Percentiles rank a stretch among this genome's conserved stretches.
Evolutionary conservation across 768 basidiomycete species (phyloP).

Genomic region (Boletus fagicola): DNA sequence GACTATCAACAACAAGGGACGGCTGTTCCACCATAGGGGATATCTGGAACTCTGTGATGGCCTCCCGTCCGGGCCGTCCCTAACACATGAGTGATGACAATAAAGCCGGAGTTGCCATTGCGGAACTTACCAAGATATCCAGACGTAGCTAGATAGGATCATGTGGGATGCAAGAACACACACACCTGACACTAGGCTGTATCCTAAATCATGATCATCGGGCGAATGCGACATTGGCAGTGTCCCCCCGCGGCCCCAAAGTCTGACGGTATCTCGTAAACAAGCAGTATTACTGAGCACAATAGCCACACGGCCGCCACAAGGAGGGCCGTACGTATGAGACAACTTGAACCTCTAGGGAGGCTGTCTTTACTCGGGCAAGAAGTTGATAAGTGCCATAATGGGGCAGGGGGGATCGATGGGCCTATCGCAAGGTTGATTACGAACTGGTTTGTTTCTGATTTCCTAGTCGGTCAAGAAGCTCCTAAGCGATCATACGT

Average conservation of each 20-base stretch:
- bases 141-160: neutral
- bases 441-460: neutral
- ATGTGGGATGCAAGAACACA: neutral
- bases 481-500: neutral
- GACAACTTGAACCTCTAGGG: neutral
- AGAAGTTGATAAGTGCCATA: neutral
- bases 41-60: neutral
- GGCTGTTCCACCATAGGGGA: neutral
- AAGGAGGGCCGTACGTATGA: conserved; percentile 6
- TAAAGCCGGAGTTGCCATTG: neutral
- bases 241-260: neutral
- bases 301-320: conserved; percentile 9
- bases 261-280: neutral
- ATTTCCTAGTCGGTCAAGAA: conserved; percentile 4
- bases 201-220: neutral
- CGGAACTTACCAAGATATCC: neutral
- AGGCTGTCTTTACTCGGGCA: neutral
- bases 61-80: neutral
- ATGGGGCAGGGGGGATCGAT: neutral
- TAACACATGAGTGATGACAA: neutral
- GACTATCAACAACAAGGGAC: neutral
- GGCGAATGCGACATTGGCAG: neutral
- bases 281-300: neutral
- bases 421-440: neutral
- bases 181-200: neutral